A percentile compares a stretch with the other conserved stretches of the same genome.
Evolutionary conservation across 805 yeast genomes (phyloP).

Genomic region (Wickerhamomyces strasburgensis): DNA sequence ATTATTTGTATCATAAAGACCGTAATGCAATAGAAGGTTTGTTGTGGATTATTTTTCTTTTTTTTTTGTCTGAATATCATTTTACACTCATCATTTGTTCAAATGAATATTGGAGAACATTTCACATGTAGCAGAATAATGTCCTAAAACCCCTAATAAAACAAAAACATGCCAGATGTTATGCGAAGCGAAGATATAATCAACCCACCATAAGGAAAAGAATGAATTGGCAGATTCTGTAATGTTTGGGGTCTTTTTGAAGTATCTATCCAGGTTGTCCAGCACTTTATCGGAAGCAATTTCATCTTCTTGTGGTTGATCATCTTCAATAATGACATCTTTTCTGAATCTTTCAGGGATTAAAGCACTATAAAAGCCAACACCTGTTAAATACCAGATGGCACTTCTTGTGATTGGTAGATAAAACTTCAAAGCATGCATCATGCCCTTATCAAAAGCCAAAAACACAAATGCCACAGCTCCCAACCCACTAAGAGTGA

Average conservation of each 20-base stretch:
- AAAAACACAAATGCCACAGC: conserved; percentile 56
- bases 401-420: conserved; percentile 69
- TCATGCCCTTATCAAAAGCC: conserved; percentile 49
- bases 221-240: conserved; percentile 33
- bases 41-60: no score
- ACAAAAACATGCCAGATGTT: conserved; percentile 94
- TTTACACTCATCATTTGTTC: conserved; percentile 10
- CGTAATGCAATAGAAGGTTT: no score
- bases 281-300: conserved; percentile 28
- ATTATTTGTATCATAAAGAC: no score
- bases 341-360: conserved; percentile 86
- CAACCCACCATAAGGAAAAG: conserved; percentile 77
- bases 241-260: conserved; percentile 36
- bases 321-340: conserved; percentile 53
- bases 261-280: conserved; percentile 31
- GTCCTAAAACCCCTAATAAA: conserved; percentile 83
- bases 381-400: conserved; percentile 75
- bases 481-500: conserved; percentile 75
- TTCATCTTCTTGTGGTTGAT: conserved; percentile 32
- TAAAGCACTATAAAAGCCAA: conserved; percentile 78
- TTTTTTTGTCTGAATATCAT: no score
- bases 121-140: conserved; percentile 70
- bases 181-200: conserved; percentile 71
- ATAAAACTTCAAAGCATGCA: conserved; percentile 48
- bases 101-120: conserved; percentile 48